Percentiles rank a stretch among this genome's conserved stretches.
Conservation (phyloP, 2,329 filamentous ascomycete genomes). For the Aspergillus bombycis region DNA sequence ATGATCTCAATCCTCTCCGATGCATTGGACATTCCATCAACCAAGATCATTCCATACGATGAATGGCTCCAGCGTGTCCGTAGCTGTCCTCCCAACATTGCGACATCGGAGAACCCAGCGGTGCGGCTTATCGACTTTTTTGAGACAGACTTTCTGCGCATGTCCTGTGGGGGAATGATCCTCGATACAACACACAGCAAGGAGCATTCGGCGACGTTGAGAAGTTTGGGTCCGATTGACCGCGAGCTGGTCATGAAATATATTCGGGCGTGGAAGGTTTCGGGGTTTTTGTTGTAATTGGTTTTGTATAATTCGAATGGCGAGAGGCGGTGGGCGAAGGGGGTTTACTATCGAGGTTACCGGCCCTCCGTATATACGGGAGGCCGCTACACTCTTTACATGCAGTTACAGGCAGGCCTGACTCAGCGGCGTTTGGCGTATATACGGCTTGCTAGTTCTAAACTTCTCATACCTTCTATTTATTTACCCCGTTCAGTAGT, state of each 20-base stretch:
- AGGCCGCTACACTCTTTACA: too few relatives aligned
- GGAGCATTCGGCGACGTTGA: slow-evolving; percentile 37
- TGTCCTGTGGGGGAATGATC: slow-evolving; percentile 51
- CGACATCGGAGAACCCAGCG: slow-evolving; percentile 32
- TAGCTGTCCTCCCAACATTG: slow-evolving; percentile 1
- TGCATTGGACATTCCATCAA: slow-evolving; percentile 35
- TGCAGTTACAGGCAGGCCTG: too few relatives aligned
- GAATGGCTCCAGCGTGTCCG: slow-evolving; percentile 45
- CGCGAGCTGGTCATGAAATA: background rate
- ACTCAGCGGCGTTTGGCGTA: too few relatives aligned
- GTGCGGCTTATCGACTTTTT: slow-evolving; percentile 34
- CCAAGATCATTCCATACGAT: slow-evolving; percentile 39
- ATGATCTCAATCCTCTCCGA: slow-evolving; percentile 39
- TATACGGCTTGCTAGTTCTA: too few relatives aligned
- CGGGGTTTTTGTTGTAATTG: background rate
- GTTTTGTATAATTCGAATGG: too few relatives aligned
- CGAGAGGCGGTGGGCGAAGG: too few relatives aligned
- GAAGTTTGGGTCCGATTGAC: background rate
- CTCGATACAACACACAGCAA: slow-evolving; percentile 39
- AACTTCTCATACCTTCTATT: too few relatives aligned
- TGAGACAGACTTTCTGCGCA: slow-evolving; percentile 39
- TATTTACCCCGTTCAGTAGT: too few relatives aligned
- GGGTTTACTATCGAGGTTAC: too few relatives aligned
- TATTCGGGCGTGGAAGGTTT: background rate
- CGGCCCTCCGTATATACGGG: too few relatives aligned